A percentile compares a stretch with the other conserved stretches of the same genome.
phyloP scores from a whole-genome alignment of 495 filamentous ascomycete species.

The Neurospora tetraspora region DNA sequence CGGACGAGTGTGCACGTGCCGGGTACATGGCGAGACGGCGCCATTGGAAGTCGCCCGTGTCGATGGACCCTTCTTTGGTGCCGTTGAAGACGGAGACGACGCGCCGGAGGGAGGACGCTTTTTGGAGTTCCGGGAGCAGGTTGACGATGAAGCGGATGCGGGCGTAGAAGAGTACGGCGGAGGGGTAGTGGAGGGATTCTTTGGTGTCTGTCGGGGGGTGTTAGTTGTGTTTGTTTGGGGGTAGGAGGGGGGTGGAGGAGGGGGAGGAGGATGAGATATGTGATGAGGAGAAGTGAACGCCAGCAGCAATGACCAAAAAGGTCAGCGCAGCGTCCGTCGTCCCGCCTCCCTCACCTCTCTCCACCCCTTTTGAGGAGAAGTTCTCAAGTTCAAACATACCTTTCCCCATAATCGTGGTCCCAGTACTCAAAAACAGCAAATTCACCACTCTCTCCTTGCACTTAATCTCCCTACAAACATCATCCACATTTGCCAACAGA shows the following conservation, averaged over 20 bases:
- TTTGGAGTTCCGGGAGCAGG: conserved; percentile 49
- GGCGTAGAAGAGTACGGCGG: conserved; percentile 49
- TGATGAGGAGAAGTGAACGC: too few relatives aligned
- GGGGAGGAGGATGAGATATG: background rate
- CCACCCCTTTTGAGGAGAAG: too few relatives aligned
- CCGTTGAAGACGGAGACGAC: conserved; percentile 48
- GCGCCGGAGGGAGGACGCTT: conserved; percentile 38
- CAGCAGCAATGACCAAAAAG: too few relatives aligned
- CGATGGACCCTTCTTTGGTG: conserved; percentile 44
- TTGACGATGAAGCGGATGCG: conserved; percentile 54
- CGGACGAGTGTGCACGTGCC: conserved; percentile 32
- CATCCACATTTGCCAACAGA: conserved; percentile 50
- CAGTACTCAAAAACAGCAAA: conserved; percentile 48
- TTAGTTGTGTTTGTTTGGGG: background rate
- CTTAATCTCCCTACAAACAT: conserved; percentile 46
- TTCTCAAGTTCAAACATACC: background rate
- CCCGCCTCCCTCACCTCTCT: too few relatives aligned
- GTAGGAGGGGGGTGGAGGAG: background rate
- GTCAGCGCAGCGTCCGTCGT: too few relatives aligned
- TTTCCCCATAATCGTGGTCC: conserved; percentile 26
- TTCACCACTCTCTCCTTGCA: conserved; percentile 47
- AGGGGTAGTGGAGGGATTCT: conserved; percentile 47
- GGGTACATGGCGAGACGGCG: conserved; percentile 6
- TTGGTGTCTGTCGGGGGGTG: conserved; percentile 33
- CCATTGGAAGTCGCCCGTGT: conserved; percentile 35